Conservation (phyloP, 495 filamentous ascomycete genomes). For the Neurospora pannonica region DNA sequence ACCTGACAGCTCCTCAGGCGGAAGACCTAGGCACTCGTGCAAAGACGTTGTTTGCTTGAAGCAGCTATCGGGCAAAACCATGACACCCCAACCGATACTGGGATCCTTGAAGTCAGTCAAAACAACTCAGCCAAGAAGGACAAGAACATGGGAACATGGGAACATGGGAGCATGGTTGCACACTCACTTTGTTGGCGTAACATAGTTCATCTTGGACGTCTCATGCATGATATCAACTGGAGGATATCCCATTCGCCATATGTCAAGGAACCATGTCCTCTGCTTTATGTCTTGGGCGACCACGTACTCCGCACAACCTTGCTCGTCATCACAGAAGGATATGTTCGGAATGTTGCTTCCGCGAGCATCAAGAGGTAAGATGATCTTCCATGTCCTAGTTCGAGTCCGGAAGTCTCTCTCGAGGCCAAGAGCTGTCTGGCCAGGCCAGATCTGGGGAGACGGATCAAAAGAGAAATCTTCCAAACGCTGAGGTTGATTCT, state of each 20-base stretch:
- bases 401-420: conserved; percentile 24
- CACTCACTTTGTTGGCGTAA: not conserved
- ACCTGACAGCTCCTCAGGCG: conserved; percentile 9
- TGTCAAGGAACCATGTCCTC: conserved; percentile 53
- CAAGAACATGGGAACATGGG: not conserved
- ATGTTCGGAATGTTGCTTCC: conserved; percentile 69
- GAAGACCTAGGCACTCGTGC: conserved; percentile 26
- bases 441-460: conserved; percentile 8
- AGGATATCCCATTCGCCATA: conserved; percentile 38
- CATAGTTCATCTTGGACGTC: not conserved
- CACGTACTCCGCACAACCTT: conserved; percentile 55
- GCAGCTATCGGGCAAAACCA: conserved; percentile 32
- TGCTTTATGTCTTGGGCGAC: conserved; percentile 68
- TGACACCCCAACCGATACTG: conserved; percentile 37
- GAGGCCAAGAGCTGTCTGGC: conserved; percentile 12
- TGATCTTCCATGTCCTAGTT: conserved; percentile 33
- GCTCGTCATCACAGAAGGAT: conserved; percentile 57
- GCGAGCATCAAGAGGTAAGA: conserved; percentile 18
- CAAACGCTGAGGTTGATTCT: conserved; percentile 11
- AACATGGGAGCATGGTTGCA: not conserved
- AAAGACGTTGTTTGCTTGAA: conserved; percentile 27
- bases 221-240: not conserved
- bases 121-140: not conserved
- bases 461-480: not conserved
- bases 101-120: conserved; percentile 2